Conservation (phyloP, 208 protist genomes). For the Endotrypanum monterogeii region DNA sequence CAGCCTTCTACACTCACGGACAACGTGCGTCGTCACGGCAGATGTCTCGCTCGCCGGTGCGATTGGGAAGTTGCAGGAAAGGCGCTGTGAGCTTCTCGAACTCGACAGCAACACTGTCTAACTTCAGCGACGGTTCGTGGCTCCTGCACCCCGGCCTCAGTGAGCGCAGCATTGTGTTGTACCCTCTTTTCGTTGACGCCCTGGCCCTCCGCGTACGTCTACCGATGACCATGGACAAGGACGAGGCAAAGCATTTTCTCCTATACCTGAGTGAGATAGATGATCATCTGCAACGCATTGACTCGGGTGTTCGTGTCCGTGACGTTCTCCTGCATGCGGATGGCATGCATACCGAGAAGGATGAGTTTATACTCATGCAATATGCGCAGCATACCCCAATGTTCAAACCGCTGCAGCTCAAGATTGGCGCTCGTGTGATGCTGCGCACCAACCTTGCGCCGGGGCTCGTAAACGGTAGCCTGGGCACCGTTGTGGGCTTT, state of each 20-base stretch:
- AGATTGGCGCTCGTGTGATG: slow-evolving; percentile 86
- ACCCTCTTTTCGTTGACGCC: slow-evolving; percentile 80
- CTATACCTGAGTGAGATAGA: slow-evolving; percentile 35
- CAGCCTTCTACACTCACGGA: slow-evolving; percentile 35
- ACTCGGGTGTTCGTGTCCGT: slow-evolving; percentile 48
- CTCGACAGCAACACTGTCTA: background rate
- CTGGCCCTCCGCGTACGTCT: slow-evolving; percentile 80
- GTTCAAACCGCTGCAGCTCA: slow-evolving; percentile 47
- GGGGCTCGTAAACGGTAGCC: slow-evolving; percentile 82
- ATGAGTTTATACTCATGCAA: slow-evolving; percentile 65
- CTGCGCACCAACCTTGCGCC: slow-evolving; percentile 74
- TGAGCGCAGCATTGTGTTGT: slow-evolving; percentile 60
- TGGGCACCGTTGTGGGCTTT: slow-evolving; percentile 88
- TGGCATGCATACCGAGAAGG: slow-evolving; percentile 78
- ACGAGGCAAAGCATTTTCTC: slow-evolving; percentile 41
- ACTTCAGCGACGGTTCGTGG: slow-evolving; percentile 25
- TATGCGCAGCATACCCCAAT: slow-evolving; percentile 69
- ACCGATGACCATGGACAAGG: slow-evolving; percentile 44
- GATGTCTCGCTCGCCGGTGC: background rate
- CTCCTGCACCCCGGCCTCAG: slow-evolving; percentile 18
- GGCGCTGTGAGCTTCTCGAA: background rate
- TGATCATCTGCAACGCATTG: slow-evolving; percentile 4
- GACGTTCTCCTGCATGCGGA: slow-evolving; percentile 63
- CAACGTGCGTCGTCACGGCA: slow-evolving; percentile 6
- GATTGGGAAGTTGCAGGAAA: background rate